Percentiles rank a stretch among this genome's conserved stretches.
Conservation (phyloP, 208 protist species). For the Trypanosoma scelopori region DNA sequence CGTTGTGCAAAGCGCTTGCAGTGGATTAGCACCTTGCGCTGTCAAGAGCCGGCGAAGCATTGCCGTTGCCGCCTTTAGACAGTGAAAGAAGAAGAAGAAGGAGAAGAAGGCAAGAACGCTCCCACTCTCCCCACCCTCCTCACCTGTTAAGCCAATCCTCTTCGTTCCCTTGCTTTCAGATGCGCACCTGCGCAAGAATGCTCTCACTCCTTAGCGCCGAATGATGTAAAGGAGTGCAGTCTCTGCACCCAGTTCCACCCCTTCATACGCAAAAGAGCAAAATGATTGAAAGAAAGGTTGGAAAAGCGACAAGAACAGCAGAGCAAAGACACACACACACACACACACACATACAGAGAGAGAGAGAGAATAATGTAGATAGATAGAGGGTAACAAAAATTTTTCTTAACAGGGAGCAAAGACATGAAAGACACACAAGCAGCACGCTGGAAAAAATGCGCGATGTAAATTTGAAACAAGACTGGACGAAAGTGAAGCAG, state of each 20-base stretch:
- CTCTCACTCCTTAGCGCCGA: not conserved
- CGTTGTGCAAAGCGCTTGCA: not conserved
- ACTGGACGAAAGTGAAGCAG: too few relatives aligned
- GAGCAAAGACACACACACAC: too few relatives aligned
- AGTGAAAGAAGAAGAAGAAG: not conserved
- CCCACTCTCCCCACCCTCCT: not conserved
- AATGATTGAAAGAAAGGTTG: not conserved
- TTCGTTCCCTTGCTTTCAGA: not conserved
- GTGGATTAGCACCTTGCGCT: not conserved
- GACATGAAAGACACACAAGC: slow-evolving; percentile 3
- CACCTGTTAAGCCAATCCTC: too few relatives aligned
- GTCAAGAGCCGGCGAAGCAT: slow-evolving; percentile 8
- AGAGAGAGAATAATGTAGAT: slow-evolving; percentile 16
- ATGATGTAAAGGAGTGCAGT: not conserved
- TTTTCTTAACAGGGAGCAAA: too few relatives aligned
- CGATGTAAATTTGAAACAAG: too few relatives aligned
- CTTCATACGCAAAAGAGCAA: not conserved
- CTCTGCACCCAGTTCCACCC: not conserved
- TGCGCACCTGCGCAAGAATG: too few relatives aligned
- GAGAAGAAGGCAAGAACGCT: slow-evolving; percentile 6
- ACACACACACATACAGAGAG: not conserved
- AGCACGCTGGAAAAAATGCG: too few relatives aligned
- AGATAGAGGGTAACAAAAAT: too few relatives aligned
- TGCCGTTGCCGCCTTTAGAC: not conserved
- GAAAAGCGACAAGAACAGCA: not conserved